Evolutionary conservation across 78 protist genomes (phyloP), one percentile per base, ranked within the genome.

Genomic region (Speleostelium caveatum): DNA sequence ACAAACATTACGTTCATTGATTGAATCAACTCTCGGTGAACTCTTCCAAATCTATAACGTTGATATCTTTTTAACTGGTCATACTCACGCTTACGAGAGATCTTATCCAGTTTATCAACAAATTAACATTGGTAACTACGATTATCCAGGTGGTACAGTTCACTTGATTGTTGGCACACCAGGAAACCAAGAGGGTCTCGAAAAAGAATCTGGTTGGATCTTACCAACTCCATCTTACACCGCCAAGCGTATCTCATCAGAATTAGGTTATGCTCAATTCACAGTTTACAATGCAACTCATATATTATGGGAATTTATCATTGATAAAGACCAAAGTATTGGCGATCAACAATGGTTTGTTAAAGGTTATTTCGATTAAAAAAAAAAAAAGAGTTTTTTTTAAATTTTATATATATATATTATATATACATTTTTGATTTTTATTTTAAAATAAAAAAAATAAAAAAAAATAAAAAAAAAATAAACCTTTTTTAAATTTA

Each of bases 311-410:
- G 65, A 83, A 59, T 69, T 71, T 51, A 22, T 83, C 12, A 39
- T 58, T 26, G 58, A 69, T 53, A 5, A 60, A 39, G 73, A 69
- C 30, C 63, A 69, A 56, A 60, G 21, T 24, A 22, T 69, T 1
- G 17, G 39, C 30, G 91, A 83, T 69, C 51, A 55, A 39, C 78
- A 83, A 83, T 83, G 91, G 91, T 51, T 83, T 36, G 91, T 83
- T 3, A 83, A 83, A 69, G 91, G 91, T 39, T 83, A 49, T 45
- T 83, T 83, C 68, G 91, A 83, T 59, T 83, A 83, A 83, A 35
- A 41, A 63, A 45, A 45, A 14, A 45, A 45, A 10, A 45, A 14
- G 53, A 45, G 6, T 45, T 45, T 45, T 14, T 45, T 45, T 45
- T 14, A 45, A 45, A 45, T 45, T 45, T 14, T 45, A 45, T 45